phyloP scores from a whole-genome alignment of 2,329 filamentous ascomycete genomes.

The Fragosphaeria purpurea region DNA sequence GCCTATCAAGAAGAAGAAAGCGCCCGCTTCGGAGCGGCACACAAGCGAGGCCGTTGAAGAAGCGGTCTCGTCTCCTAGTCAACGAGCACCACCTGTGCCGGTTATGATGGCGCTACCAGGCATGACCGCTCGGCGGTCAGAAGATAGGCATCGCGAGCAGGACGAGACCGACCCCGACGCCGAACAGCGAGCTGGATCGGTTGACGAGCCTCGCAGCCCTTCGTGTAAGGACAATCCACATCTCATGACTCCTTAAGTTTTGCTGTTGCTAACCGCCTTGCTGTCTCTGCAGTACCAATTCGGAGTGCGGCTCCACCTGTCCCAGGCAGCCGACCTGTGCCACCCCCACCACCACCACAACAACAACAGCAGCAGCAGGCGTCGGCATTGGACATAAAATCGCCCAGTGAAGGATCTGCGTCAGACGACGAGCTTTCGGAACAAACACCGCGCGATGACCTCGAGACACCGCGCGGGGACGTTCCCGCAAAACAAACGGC shows the following conservation, averaged over 20 bases:
- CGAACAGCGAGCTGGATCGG: too few relatives aligned
- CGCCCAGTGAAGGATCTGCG: conserved; percentile 68
- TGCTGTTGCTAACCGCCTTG: conserved; percentile 7
- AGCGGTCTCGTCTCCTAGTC: conserved; percentile 27
- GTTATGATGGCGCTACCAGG: conserved; percentile 60
- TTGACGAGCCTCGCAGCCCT: conserved; percentile 16
- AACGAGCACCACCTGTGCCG: conserved; percentile 44
- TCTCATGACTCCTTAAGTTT: conserved; percentile 8
- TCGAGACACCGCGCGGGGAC: conserved; percentile 30
- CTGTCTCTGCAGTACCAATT: conserved; percentile 19
- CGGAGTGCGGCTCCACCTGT: conserved; percentile 30
- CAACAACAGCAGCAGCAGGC: conserved; percentile 21
- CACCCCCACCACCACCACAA: conserved; percentile 52
- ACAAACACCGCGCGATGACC: conserved; percentile 32
- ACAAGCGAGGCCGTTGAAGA: conserved; percentile 36
- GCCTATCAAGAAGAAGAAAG: conserved; percentile 51
- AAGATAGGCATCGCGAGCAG: conserved; percentile 23
- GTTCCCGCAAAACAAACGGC: conserved; percentile 24
- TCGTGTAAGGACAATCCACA: conserved; percentile 17
- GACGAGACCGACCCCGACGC: too few relatives aligned
- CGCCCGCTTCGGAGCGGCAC: conserved; percentile 28
- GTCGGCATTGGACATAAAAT: conserved; percentile 40
- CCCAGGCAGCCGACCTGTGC: conserved; percentile 41
- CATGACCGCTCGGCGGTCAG: conserved; percentile 49
- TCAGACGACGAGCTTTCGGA: conserved; percentile 79